These are phyloP conservation scores for Pyrenula massariospora DNA, from an alignment of 495 filamentous ascomycete species.

Conservation along the genomic window DNA sequence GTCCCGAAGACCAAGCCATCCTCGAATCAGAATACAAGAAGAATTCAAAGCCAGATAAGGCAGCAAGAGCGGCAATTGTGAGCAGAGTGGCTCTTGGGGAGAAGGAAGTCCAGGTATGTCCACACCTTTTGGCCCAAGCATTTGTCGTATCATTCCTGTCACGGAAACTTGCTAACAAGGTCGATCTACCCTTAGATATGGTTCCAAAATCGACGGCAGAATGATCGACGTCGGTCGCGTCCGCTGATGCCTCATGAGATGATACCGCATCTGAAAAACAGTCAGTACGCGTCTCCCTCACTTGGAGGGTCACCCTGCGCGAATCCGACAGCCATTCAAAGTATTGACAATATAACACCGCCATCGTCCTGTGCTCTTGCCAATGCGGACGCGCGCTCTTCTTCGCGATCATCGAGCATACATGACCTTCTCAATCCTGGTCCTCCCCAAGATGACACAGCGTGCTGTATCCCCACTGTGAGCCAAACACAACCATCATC, in stretches of 20 bases:
- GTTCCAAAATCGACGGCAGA: slow-evolving; percentile 98
- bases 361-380: neutral
- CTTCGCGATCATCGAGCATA: neutral
- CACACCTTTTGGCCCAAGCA: slow-evolving; percentile 2
- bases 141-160: neutral
- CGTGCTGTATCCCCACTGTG: neutral
- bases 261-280: neutral
- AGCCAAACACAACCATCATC: neutral
- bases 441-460: neutral
- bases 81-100: slow-evolving; percentile 80
- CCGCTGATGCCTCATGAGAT: slow-evolving; percentile 78
- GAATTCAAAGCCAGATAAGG: slow-evolving; percentile 89
- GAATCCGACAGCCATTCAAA: too few species aligned
- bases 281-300: neutral
- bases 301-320: too few species aligned
- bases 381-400: neutral
- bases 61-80: slow-evolving; percentile 71
- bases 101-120: slow-evolving; percentile 91
- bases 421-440: neutral
- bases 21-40: slow-evolving; percentile 78
- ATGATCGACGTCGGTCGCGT: slow-evolving; percentile 79
- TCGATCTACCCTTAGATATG: slow-evolving; percentile 61
- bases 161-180: slow-evolving; percentile 4
- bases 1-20: slow-evolving; percentile 78
- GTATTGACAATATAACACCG: neutral